phyloP scores from a whole-genome alignment of 257 asterid species.

The Haberlea rhodopensis region DNA sequence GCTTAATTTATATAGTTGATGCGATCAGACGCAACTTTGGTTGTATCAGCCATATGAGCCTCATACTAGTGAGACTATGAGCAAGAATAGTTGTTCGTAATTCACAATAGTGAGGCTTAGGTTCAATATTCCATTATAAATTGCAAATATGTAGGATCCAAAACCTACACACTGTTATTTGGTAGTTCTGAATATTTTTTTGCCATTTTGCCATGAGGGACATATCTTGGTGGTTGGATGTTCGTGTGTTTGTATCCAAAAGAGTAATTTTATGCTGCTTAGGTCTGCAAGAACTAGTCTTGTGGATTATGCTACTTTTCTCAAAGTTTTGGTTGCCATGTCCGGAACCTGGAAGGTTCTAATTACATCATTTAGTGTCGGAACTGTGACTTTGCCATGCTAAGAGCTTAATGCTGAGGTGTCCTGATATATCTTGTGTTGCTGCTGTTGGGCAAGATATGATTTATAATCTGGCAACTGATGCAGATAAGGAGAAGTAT shows the following conservation, averaged over 20 bases:
- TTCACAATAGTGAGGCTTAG: not conserved
- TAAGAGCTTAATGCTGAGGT: constrained; percentile 38
- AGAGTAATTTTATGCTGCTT: constrained; percentile 13
- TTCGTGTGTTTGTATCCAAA: too few relatives aligned
- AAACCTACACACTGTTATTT: too few relatives aligned
- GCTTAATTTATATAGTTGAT: constrained; percentile 5
- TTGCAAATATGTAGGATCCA: too few relatives aligned
- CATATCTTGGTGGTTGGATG: too few relatives aligned
- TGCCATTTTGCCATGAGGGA: too few relatives aligned
- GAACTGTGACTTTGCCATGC: constrained; percentile 1
- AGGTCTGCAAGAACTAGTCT: not conserved
- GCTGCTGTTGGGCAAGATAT: constrained; percentile 85
- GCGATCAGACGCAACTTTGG: constrained; percentile 14
- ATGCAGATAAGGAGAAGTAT: constrained; percentile 70
- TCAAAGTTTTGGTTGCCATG: not conserved
- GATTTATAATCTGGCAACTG: constrained; percentile 50
- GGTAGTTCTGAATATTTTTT: too few relatives aligned
- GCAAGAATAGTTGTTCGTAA: constrained; percentile 6
- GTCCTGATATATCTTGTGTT: constrained; percentile 60
- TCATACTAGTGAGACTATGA: too few relatives aligned
- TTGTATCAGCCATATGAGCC: too few relatives aligned
- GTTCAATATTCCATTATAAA: too few relatives aligned
- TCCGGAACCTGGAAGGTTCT: constrained; percentile 10
- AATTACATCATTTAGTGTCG: constrained; percentile 8
- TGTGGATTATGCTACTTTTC: not conserved